These are phyloP conservation scores for Puccinia triticina DNA, from an alignment of 1,284 basidiomycete genomes.

Conservation along the genomic window DNA sequence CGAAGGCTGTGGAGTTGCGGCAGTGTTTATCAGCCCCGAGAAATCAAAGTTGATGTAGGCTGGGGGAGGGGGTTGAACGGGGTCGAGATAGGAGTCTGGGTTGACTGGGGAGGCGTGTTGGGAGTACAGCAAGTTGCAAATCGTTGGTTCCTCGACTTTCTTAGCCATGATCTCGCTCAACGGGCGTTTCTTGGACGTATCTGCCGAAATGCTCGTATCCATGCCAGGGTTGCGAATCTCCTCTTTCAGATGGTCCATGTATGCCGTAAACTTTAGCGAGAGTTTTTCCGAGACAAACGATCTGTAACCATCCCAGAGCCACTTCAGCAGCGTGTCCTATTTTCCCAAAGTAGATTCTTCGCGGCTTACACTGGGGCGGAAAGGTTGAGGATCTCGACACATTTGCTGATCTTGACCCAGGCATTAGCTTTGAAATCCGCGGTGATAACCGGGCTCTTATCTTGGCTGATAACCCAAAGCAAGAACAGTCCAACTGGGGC, in stretches of 20 bases:
- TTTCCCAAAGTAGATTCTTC: background rate
- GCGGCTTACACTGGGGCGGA: slow-evolving; percentile 14
- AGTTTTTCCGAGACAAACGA: slow-evolving; percentile 29
- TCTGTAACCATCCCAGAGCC: background rate
- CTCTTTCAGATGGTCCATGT: slow-evolving; percentile 23
- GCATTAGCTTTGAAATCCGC: slow-evolving; percentile 14
- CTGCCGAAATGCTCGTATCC: background rate
- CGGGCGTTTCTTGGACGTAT: slow-evolving; percentile 12
- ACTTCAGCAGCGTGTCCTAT: background rate
- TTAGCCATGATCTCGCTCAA: slow-evolving; percentile 28
- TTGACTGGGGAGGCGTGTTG: slow-evolving; percentile 10
- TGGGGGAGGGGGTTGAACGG: background rate
- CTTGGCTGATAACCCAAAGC: slow-evolving; percentile 21
- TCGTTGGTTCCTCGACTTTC: slow-evolving; percentile 9
- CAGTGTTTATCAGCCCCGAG: background rate
- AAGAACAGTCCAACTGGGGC: slow-evolving; percentile 16
- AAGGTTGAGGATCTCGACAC: slow-evolving; percentile 9
- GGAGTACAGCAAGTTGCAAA: slow-evolving; percentile 18
- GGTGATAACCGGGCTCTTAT: background rate
- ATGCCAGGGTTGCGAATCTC: background rate
- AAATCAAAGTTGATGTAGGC: background rate
- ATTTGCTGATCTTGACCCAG: slow-evolving; percentile 9
- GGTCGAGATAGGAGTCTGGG: slow-evolving; percentile 1
- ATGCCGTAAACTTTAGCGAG: background rate
- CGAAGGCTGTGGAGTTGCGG: background rate